These are phyloP conservation scores for Suillus weaverae DNA, from an alignment of 768 basidiomycete species.

Conservation along the genomic window DNA sequence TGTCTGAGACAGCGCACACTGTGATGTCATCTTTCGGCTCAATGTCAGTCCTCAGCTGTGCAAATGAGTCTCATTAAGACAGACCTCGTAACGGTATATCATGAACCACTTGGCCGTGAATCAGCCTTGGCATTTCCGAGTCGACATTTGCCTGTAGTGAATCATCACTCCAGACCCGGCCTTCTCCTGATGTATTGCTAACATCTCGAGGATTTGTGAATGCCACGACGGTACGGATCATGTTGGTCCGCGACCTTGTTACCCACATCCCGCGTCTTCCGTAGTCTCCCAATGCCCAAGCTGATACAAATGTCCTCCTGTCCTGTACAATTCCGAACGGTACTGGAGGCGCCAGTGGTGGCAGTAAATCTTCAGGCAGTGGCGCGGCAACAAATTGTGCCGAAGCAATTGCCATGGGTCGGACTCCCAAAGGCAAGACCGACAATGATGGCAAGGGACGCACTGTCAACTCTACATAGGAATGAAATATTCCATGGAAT, in stretches of 20 bases:
- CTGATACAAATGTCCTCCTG: conserved; percentile 13
- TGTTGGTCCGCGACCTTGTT: conserved; percentile 17
- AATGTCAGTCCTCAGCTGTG: neutral
- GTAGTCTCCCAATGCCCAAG: conserved; percentile 19
- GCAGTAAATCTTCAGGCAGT: neutral
- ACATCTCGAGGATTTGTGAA: conserved; percentile 19
- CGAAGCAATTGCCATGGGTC: conserved; percentile 37
- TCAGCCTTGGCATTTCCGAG: neutral
- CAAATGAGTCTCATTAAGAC: conserved; percentile 4
- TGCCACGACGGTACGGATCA: conserved; percentile 21
- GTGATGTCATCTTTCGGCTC: conserved; percentile 41
- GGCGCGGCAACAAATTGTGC: neutral
- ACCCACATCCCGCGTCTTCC: conserved; percentile 29
- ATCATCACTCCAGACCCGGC: neutral
- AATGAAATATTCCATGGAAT: conserved; percentile 53
- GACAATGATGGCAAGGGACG: conserved; percentile 33
- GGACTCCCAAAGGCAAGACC: conserved; percentile 44
- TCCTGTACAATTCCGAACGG: neutral
- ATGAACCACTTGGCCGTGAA: conserved; percentile 18
- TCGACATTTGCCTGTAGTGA: neutral
- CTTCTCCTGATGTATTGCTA: neutral
- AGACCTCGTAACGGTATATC: conserved; percentile 27
- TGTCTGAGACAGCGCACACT: conserved; percentile 47
- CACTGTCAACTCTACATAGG: conserved; percentile 34
- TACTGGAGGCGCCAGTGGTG: no score